Conservation (phyloP, 73 alveolate species). For the Durusdinium trenchii region DNA sequence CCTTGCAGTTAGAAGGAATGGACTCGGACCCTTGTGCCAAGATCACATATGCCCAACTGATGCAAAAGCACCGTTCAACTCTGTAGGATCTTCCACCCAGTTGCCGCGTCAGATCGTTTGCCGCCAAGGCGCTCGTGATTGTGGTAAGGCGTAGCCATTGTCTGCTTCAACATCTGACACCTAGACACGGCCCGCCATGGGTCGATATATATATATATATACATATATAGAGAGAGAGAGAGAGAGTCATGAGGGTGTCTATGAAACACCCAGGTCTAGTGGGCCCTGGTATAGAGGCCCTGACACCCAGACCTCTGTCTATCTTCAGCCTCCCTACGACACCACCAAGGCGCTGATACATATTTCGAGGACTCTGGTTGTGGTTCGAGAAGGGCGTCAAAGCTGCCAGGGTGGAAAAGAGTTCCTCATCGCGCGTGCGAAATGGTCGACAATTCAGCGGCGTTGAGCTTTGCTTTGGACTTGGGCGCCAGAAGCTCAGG, state of each 20-base stretch:
- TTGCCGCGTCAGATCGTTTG: slow-evolving; percentile 97
- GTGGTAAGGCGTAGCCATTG: slow-evolving; percentile 99
- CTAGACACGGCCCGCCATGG: background rate
- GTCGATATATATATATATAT: background rate
- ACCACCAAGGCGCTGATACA: slow-evolving; percentile 38
- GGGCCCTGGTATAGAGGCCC: background rate
- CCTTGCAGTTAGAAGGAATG: no score
- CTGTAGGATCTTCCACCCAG: no score
- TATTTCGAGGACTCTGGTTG: slow-evolving; percentile 97
- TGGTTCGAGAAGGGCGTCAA: slow-evolving; percentile 99
- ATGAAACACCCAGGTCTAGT: background rate
- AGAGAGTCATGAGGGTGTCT: background rate
- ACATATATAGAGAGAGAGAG: background rate
- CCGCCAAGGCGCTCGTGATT: slow-evolving; percentile 99
- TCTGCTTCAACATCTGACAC: slow-evolving; percentile 99
- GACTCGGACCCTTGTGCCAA: no score
- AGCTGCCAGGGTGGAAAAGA: slow-evolving; percentile 99
- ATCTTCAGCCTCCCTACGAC: background rate
- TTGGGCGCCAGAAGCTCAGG: no score
- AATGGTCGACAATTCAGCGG: slow-evolving; percentile 96
- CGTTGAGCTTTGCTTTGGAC: no score
- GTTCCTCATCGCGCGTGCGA: slow-evolving; percentile 98
- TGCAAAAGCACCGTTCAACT: no score
- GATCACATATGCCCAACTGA: no score
- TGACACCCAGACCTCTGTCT: background rate